These are phyloP conservation scores for Neurospora intermedia DNA, from an alignment of 495 filamentous ascomycete genomes.

Conservation along the genomic window DNA sequence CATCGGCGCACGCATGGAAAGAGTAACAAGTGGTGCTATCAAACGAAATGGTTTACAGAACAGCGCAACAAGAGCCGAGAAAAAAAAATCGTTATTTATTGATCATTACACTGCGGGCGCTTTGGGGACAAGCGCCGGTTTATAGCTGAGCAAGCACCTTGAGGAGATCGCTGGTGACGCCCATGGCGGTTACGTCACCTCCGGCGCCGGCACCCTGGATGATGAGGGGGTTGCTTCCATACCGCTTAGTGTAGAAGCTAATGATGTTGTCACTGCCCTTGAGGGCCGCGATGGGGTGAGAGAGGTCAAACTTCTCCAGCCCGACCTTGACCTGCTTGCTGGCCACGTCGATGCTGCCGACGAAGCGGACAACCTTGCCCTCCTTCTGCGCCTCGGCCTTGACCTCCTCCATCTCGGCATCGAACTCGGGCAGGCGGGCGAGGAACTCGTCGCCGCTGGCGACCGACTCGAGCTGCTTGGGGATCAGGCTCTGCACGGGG, in stretches of 20 bases:
- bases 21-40: neutral
- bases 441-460: slow-evolving; percentile 74
- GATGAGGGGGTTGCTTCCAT: slow-evolving; percentile 79
- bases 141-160: slow-evolving; percentile 57
- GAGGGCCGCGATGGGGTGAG: slow-evolving; percentile 78
- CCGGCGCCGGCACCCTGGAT: slow-evolving; percentile 93
- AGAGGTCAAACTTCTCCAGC: slow-evolving; percentile 72
- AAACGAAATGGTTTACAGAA: neutral
- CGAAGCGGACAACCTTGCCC: slow-evolving; percentile 88
- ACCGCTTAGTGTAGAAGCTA: slow-evolving; percentile 92
- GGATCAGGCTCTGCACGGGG: slow-evolving; percentile 85
- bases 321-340: slow-evolving; percentile 75
- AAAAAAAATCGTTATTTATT: neutral
- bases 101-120: neutral
- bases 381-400: slow-evolving; percentile 68
- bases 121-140: neutral
- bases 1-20: neutral
- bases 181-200: slow-evolving; percentile 93
- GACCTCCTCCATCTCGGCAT: slow-evolving; percentile 69
- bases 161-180: slow-evolving; percentile 78
- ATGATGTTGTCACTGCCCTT: slow-evolving; percentile 98
- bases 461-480: slow-evolving; percentile 64
- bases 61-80: neutral
- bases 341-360: slow-evolving; percentile 80
- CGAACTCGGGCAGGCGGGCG: slow-evolving; percentile 61